Percentiles rank a stretch among this genome's conserved stretches.
Evolutionary conservation across 2,329 filamentous ascomycete genomes (phyloP).

Genomic region (Dactylellina sp.): DNA sequence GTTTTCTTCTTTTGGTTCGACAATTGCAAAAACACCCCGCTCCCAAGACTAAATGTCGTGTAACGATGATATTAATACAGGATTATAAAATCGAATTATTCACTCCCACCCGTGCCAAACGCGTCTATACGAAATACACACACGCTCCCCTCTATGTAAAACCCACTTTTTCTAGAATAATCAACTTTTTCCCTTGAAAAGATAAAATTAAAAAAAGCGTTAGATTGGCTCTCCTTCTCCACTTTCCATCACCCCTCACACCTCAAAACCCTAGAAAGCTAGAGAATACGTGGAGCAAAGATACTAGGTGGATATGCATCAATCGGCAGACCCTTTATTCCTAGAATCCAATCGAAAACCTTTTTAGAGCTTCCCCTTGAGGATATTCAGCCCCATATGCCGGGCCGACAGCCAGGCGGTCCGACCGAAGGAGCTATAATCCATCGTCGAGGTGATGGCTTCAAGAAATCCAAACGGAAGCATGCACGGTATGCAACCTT

Average conservation of each 20-base stretch:
- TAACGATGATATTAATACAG: slow-evolving; percentile 43
- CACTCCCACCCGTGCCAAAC: not conserved
- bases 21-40: not conserved
- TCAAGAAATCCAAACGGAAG: slow-evolving; percentile 89
- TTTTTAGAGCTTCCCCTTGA: slow-evolving; percentile 75
- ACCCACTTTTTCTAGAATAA: not conserved
- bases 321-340: no score
- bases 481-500: slow-evolving; percentile 92
- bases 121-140: slow-evolving; percentile 15
- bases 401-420: slow-evolving; percentile 79
- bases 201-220: not conserved
- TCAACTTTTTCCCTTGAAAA: slow-evolving; percentile 6
- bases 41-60: slow-evolving; percentile 25
- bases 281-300: slow-evolving; percentile 43
- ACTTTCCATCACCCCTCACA: not conserved
- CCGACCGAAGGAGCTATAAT: slow-evolving; percentile 84
- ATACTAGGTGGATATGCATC: slow-evolving; percentile 12
- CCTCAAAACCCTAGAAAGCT: no score
- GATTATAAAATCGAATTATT: slow-evolving; percentile 15
- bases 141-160: slow-evolving; percentile 9
- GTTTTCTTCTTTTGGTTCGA: not conserved
- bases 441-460: slow-evolving; percentile 80
- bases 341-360: not conserved
- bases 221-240: not conserved
- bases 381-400: slow-evolving; percentile 80